phyloP scores from a whole-genome alignment of 2,329 filamentous ascomycete genomes.

The Trichoderma brevicompactum region DNA sequence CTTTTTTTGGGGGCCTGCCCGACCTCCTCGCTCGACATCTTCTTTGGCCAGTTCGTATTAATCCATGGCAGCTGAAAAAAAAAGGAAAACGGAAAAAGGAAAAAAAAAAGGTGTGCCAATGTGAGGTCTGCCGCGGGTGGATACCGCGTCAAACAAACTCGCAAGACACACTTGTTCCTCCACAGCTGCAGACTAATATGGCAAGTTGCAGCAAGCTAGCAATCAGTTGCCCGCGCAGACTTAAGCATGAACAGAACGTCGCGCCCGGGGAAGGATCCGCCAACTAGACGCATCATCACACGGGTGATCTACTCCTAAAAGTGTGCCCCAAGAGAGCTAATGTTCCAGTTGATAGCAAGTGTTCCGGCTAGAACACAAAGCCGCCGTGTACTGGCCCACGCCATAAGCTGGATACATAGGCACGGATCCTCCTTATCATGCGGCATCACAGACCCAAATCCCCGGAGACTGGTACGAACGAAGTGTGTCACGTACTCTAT shows the following conservation, averaged over 20 bases:
- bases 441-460: conserved; percentile 1
- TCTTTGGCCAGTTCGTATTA: background rate
- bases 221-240: background rate
- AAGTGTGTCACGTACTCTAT: background rate
- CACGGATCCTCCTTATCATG: background rate
- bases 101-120: background rate
- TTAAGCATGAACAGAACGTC: conserved; percentile 7
- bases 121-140: background rate
- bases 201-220: background rate
- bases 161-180: background rate
- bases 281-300: background rate
- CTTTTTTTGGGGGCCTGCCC: conserved; percentile 9
- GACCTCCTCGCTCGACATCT: background rate
- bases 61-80: background rate
- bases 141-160: background rate
- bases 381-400: background rate
- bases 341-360: background rate
- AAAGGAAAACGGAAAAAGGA: no score
- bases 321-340: background rate
- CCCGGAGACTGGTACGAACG: conserved; percentile 18
- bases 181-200: background rate
- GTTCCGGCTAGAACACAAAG: background rate
- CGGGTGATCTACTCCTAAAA: background rate
- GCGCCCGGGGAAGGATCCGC: conserved; percentile 7
- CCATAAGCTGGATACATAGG: background rate